A percentile compares a stretch with the other conserved stretches of the same genome.
These are phyloP conservation scores for Colletotrichum horii DNA, from an alignment of 2,329 filamentous ascomycete species.

Conservation along the genomic window DNA sequence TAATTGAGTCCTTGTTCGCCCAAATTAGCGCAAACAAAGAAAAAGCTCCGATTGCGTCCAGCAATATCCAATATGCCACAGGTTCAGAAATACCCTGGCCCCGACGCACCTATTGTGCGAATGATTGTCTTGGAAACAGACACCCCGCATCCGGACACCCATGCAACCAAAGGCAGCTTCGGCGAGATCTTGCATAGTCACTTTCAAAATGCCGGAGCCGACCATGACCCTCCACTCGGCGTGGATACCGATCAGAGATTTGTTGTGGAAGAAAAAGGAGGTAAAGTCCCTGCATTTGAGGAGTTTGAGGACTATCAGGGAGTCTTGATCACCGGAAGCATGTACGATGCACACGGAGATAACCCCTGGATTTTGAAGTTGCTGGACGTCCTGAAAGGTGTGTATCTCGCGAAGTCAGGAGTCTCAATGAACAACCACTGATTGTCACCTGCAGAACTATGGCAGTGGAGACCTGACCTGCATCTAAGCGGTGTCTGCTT, in stretches of 20 bases:
- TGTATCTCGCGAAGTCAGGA: not conserved
- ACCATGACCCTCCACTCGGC: slow-evolving; percentile 57
- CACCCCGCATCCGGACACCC: slow-evolving; percentile 55
- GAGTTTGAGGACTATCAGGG: slow-evolving; percentile 71
- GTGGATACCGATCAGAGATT: slow-evolving; percentile 61
- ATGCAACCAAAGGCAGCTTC: slow-evolving; percentile 55
- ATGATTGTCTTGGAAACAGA: slow-evolving; percentile 65
- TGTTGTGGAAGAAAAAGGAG: slow-evolving; percentile 54
- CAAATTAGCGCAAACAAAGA: not conserved
- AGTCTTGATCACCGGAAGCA: slow-evolving; percentile 74
- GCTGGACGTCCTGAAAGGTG: slow-evolving; percentile 59
- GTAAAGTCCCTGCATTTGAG: slow-evolving; percentile 48
- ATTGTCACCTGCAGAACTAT: slow-evolving; percentile 42
- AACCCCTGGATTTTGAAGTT: slow-evolving; percentile 76
- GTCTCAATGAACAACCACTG: not conserved
- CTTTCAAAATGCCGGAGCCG: slow-evolving; percentile 54
- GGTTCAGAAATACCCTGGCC: slow-evolving; percentile 8
- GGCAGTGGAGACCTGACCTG: slow-evolving; percentile 54
- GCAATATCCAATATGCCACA: not conserved
- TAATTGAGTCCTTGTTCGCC: not conserved
- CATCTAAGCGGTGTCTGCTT: slow-evolving; percentile 79
- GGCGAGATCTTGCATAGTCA: slow-evolving; percentile 57
- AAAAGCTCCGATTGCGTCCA: not conserved
- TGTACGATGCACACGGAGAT: slow-evolving; percentile 73
- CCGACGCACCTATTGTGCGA: slow-evolving; percentile 27